Evolutionary conservation across 495 filamentous ascomycete species (phyloP).

Genomic region (Daldinia childiae): DNA sequence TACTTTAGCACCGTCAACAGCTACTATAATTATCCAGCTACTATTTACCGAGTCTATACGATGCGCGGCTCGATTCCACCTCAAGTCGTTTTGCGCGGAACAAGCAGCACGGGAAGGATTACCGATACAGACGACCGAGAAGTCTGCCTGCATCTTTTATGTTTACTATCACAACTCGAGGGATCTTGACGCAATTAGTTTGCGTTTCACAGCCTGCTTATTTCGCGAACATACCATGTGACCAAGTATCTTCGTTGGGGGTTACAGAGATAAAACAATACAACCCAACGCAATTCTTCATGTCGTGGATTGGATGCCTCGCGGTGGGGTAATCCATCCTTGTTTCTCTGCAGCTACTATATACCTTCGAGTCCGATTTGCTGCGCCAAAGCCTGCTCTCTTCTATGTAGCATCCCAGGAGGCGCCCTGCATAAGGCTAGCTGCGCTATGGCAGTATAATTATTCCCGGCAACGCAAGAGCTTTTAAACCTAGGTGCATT

Average conservation of each 20-base stretch:
- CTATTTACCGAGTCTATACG: slow-evolving; percentile 2
- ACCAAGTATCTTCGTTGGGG: slow-evolving; percentile 8
- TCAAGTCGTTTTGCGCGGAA: slow-evolving; percentile 15
- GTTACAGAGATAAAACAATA: slow-evolving; percentile 15
- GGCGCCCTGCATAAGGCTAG: slow-evolving; percentile 36
- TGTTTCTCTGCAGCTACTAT: slow-evolving; percentile 15
- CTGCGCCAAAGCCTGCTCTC: slow-evolving; percentile 3
- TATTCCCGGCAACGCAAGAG: slow-evolving; percentile 14
- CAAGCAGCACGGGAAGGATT: slow-evolving; percentile 27
- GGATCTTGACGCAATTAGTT: slow-evolving; percentile 35
- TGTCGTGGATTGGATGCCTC: slow-evolving; percentile 4
- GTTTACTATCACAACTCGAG: slow-evolving; percentile 23
- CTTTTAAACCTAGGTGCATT: background rate
- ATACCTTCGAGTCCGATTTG: slow-evolving; percentile 11
- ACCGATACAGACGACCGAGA: slow-evolving; percentile 29
- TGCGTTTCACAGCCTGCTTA: slow-evolving; percentile 26
- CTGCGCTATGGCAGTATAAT: slow-evolving; percentile 16
- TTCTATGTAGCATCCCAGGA: slow-evolving; percentile 26
- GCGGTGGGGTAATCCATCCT: slow-evolving; percentile 21
- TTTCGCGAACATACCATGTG: slow-evolving; percentile 2
- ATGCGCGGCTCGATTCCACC: slow-evolving; percentile 9
- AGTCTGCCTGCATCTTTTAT: background rate
- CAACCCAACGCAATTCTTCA: background rate
- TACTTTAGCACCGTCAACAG: background rate
- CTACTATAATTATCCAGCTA: slow-evolving; percentile 23